These are phyloP conservation scores for Dendrobium chrysotoxum DNA, from an alignment of 106 monocot species.

Conservation along the genomic window DNA sequence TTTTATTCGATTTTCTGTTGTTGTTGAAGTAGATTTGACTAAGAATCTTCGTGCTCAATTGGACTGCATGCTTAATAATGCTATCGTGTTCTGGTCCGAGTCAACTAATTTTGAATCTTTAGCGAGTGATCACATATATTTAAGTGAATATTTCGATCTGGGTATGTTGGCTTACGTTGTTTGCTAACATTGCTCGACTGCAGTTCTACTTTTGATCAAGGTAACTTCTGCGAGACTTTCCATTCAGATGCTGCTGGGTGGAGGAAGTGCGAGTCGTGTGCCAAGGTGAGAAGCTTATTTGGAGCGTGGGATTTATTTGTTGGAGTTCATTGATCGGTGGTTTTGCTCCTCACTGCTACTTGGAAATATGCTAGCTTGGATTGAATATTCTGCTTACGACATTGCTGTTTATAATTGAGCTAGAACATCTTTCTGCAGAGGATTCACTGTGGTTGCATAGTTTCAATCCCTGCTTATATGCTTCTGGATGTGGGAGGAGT, in stretches of 20 bases:
- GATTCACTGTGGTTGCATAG: slow-evolving; percentile 63
- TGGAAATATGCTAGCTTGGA: neutral
- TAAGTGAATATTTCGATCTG: neutral
- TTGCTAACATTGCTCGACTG: neutral
- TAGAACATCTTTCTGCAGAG: slow-evolving; percentile 20
- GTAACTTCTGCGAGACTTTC: slow-evolving; percentile 53
- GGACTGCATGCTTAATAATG: neutral
- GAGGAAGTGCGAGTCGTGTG: slow-evolving; percentile 64
- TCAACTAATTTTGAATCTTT: neutral
- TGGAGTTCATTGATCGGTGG: neutral
- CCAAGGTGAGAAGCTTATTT: slow-evolving; percentile 35
- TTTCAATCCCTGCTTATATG: slow-evolving; percentile 29
- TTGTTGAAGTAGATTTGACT: neutral
- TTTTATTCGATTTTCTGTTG: neutral
- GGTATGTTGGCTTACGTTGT: neutral
- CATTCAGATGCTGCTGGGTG: slow-evolving; percentile 48
- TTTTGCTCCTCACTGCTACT: neutral
- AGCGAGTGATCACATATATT: neutral
- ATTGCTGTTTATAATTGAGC: neutral
- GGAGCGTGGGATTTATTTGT: too few relatives aligned
- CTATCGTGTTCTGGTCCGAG: neutral
- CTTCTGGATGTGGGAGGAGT: slow-evolving; percentile 57
- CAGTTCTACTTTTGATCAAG: slow-evolving; percentile 44
- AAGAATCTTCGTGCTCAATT: neutral
- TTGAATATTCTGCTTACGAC: neutral